Evolutionary conservation across 2,329 filamentous ascomycete genomes (phyloP).

Genomic region (Penicillium griseofulvum): DNA sequence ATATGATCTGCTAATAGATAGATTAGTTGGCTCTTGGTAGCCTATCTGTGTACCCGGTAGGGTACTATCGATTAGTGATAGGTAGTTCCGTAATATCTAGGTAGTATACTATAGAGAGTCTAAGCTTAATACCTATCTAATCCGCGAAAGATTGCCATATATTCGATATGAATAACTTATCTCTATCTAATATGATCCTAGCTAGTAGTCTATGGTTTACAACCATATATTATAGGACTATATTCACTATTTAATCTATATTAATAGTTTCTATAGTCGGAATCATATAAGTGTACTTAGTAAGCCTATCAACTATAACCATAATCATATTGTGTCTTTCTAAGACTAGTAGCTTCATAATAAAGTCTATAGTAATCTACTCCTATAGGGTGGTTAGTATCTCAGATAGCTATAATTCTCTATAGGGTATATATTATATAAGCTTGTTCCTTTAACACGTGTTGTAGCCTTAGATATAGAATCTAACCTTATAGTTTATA

Average conservation of each 20-base stretch:
- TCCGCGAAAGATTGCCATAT: not conserved
- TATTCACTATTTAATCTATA: not conserved
- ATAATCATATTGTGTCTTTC: not conserved
- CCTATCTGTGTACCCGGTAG: too few relatives aligned
- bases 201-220: not conserved
- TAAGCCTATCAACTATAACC: not conserved
- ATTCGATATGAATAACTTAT: not conserved
- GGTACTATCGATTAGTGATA: too few relatives aligned
- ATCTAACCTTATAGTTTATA: not conserved
- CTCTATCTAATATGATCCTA: not conserved
- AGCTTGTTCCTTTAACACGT: not conserved
- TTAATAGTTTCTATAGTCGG: not conserved
- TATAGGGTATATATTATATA: not conserved
- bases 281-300: not conserved
- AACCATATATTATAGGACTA: not conserved
- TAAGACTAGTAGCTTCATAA: not conserved
- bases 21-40: too few relatives aligned
- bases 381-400: not conserved
- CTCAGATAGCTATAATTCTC: not conserved
- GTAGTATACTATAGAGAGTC: not conserved
- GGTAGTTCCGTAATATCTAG: too few relatives aligned
- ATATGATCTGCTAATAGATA: too few relatives aligned
- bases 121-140: not conserved
- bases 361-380: not conserved
- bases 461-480: not conserved